Conservation (phyloP, 331 rosid genomes). For the Malus hybrid region DNA sequence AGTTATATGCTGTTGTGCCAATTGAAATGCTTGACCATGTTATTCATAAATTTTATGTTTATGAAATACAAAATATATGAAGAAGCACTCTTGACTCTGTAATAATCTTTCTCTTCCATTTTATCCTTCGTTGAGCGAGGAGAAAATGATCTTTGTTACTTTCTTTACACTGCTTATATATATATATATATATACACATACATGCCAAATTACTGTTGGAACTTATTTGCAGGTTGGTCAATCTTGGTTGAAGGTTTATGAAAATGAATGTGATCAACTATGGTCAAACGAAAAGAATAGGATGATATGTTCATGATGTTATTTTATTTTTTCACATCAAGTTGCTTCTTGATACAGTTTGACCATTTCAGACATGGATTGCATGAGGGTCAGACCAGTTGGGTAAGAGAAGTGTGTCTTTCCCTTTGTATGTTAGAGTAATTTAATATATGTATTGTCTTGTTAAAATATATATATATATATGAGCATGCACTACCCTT, state of each 20-base stretch:
- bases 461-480: too few species aligned
- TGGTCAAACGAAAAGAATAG: too few species aligned
- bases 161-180: neutral
- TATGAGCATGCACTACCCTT: neutral
- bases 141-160: constrained; percentile 12
- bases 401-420: neutral
- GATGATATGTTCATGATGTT: too few species aligned
- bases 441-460: neutral
- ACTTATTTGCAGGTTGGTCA: neutral
- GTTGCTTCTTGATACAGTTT: too few species aligned
- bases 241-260: neutral
- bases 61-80: constrained; percentile 44
- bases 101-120: constrained; percentile 19
- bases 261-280: too few species aligned
- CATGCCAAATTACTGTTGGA: neutral
- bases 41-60: constrained; percentile 31
- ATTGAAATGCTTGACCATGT: constrained; percentile 51
- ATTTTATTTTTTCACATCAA: too few species aligned
- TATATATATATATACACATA: too few species aligned
- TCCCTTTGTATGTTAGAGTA: neutral
- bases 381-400: neutral
- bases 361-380: neutral
- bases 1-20: constrained; percentile 48
- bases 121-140: constrained; percentile 12
- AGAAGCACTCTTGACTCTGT: constrained; percentile 34